Conservation (phyloP, 257 asterid genomes). For the Primulina tabacum region DNA sequence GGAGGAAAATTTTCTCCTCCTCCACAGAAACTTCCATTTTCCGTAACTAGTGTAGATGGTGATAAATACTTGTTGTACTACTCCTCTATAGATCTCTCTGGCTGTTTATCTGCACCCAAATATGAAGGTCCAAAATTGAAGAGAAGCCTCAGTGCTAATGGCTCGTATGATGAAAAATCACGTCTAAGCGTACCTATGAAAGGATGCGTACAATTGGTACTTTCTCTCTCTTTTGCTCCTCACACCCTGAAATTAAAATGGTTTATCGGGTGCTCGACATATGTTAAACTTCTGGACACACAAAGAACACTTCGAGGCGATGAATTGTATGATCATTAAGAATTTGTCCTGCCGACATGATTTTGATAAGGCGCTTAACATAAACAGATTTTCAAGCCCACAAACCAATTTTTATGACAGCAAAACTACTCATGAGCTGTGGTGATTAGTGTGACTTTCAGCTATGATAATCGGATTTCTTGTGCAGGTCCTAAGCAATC, state of each 20-base stretch:
- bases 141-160: conserved; percentile 67
- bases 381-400: not conserved
- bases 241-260: not conserved
- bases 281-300: not conserved
- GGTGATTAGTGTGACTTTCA: not conserved
- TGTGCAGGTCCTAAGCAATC: conserved; percentile 86
- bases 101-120: conserved; percentile 38
- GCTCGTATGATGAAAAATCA: conserved; percentile 50
- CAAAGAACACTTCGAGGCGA: not conserved
- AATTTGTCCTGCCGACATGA: not conserved
- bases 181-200: conserved; percentile 79
- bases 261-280: conserved; percentile 7
- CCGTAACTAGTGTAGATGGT: conserved; percentile 80
- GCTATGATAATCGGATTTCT: conserved; percentile 19
- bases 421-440: not conserved
- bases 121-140: conserved; percentile 52
- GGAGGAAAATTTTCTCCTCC: conserved; percentile 78
- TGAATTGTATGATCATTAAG: not conserved
- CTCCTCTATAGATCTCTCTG: conserved; percentile 71
- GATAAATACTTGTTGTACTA: conserved; percentile 75
- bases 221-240: conserved; percentile 6
- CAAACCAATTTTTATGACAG: not conserved
- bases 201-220: conserved; percentile 87
- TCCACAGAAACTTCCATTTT: conserved; percentile 86
- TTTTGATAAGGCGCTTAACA: not conserved